These are phyloP conservation scores for Tinospora cordifolia DNA, from an alignment of 164 flowering plant genomes.

Conservation along the genomic window DNA sequence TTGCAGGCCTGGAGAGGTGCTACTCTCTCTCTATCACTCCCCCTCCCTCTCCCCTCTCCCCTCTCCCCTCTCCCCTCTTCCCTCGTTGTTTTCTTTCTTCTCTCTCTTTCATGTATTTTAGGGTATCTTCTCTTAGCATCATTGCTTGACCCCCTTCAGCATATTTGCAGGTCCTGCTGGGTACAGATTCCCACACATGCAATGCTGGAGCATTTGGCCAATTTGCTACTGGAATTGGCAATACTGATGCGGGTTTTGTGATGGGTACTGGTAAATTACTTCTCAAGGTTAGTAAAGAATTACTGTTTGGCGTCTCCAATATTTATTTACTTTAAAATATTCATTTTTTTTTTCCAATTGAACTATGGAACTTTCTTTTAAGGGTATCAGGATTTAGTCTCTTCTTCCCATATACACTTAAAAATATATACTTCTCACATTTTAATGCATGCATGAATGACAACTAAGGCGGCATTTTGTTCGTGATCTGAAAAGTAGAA, in stretches of 20 bases:
- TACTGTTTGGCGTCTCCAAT: background rate
- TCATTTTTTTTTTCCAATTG: background rate
- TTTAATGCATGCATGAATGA: too few species aligned
- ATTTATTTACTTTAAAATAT: background rate
- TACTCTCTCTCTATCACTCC: conserved; percentile 3
- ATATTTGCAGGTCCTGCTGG: conserved; percentile 63
- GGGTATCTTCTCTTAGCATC: background rate
- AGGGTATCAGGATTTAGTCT: background rate
- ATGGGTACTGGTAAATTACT: conserved; percentile 85
- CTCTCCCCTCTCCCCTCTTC: background rate
- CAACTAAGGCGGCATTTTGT: too few species aligned
- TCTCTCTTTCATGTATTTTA: background rate
- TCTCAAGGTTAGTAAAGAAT: conserved; percentile 55
- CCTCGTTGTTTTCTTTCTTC: background rate
- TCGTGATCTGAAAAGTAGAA: too few species aligned
- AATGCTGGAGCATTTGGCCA: conserved; percentile 99
- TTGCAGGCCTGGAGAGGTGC: conserved; percentile 99
- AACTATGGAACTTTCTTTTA: background rate
- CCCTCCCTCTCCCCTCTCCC: background rate
- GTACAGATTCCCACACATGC: conserved; percentile 99
- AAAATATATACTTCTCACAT: too few species aligned
- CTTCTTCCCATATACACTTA: background rate
- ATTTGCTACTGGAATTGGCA: conserved; percentile 97
- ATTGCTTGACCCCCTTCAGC: conserved; percentile 2
- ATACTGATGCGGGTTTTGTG: conserved; percentile 96